Percentiles rank a stretch among this genome's conserved stretches.
Evolutionary conservation across 2,329 filamentous ascomycete species (phyloP).

Genomic region (Colletotrichum graminicola): DNA sequence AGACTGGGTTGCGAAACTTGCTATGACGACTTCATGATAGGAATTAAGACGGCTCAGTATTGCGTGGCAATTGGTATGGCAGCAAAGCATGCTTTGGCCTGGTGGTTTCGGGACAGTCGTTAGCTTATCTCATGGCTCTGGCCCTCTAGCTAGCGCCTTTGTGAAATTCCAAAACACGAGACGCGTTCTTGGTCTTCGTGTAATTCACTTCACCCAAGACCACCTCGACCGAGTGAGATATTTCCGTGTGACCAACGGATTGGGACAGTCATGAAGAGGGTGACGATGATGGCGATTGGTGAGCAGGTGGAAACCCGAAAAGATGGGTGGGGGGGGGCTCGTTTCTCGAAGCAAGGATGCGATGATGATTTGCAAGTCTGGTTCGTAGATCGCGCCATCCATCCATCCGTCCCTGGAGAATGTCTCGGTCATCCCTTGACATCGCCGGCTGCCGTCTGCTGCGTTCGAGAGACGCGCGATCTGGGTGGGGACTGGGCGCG

Average conservation of each 20-base stretch:
- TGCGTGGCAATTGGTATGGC: conserved; percentile 33
- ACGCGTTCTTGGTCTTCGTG: conserved; percentile 20
- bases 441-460: background rate
- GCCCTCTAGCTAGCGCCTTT: conserved; percentile 3
- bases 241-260: background rate
- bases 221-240: conserved; percentile 10
- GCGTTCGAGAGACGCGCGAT: background rate
- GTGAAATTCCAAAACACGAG: conserved; percentile 31
- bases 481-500: background rate
- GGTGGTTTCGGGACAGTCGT: conserved; percentile 28
- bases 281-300: background rate
- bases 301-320: background rate
- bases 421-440: conserved; percentile 33
- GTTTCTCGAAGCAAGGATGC: conserved; percentile 9
- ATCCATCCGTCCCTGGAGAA: background rate
- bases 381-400: conserved; percentile 2
- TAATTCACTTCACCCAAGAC: conserved; percentile 11
- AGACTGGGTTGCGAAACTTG: conserved; percentile 18
- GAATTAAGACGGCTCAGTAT: conserved; percentile 31
- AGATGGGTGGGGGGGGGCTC: background rate
- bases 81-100: conserved; percentile 26
- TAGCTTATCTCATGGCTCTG: conserved; percentile 21
- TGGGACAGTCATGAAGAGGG: background rate
- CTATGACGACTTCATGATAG: conserved; percentile 35
- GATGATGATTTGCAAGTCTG: background rate